A percentile compares a stretch with the other conserved stretches of the same genome.
phyloP scores from a whole-genome alignment of 345 rosid species.

The Ricinus communis region DNA sequence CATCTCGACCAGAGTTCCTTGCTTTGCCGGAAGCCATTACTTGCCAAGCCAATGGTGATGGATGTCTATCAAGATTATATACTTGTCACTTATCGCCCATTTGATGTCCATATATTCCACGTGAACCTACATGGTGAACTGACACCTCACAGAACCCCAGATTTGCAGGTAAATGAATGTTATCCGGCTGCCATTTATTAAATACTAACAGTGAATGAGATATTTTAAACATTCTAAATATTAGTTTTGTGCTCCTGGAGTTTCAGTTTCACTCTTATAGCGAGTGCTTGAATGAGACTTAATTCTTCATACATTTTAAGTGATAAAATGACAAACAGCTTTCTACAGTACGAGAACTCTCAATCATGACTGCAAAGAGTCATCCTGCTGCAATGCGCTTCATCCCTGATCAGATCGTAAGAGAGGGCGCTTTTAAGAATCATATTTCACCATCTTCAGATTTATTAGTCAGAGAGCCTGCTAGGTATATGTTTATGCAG shows the following conservation, averaged over 20 bases:
- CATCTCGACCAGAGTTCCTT: conserved; percentile 94
- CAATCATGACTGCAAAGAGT: conserved; percentile 99
- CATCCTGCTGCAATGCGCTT: conserved; percentile 99
- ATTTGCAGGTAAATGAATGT: conserved; percentile 67
- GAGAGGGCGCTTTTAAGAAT: conserved; percentile 47
- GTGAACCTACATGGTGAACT: conserved; percentile 70
- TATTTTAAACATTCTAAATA: not conserved
- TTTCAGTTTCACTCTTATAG: conserved; percentile 25
- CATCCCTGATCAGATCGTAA: conserved; percentile 79
- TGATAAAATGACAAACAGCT: conserved; percentile 99
- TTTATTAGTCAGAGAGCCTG: conserved; percentile 61
- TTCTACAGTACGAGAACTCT: conserved; percentile 99
- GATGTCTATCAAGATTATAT: conserved; percentile 86
- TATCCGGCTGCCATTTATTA: conserved; percentile 15
- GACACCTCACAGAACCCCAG: conserved; percentile 71
- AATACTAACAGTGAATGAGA: not conserved
- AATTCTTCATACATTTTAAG: conserved; percentile 72
- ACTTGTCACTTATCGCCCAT: conserved; percentile 85
- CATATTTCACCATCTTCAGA: conserved; percentile 51
- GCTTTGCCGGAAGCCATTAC: conserved; percentile 81
- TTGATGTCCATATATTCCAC: conserved; percentile 89
- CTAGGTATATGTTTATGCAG: conserved; percentile 53
- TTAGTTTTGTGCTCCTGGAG: conserved; percentile 16
- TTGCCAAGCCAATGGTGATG: conserved; percentile 95
- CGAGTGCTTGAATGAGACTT: conserved; percentile 33